phyloP scores from a whole-genome alignment of 306 rosid species.

The Hippophae rhamnoides region DNA sequence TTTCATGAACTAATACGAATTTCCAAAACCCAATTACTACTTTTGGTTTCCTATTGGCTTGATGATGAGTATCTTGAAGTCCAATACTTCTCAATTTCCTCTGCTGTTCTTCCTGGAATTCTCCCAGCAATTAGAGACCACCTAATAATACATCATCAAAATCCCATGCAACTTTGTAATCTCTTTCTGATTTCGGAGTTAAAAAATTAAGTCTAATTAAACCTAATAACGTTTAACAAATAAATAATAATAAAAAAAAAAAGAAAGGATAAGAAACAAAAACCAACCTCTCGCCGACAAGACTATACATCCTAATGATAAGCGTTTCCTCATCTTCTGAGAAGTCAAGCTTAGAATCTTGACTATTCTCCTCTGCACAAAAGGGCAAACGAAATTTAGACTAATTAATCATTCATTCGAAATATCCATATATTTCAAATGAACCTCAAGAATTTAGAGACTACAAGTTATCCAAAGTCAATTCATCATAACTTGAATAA shows the following conservation, averaged over 20 bases:
- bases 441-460: background rate
- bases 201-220: too few species aligned
- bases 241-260: too few species aligned
- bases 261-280: background rate
- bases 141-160: slow-evolving; percentile 21
- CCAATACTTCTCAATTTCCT: slow-evolving; percentile 84
- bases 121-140: slow-evolving; percentile 95
- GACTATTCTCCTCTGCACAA: slow-evolving; percentile 35
- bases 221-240: too few species aligned
- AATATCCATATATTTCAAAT: background rate
- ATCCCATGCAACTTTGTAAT: background rate
- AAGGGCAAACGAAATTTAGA: background rate
- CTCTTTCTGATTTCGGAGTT: slow-evolving; percentile 10
- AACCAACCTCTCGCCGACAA: slow-evolving; percentile 76
- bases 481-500: background rate
- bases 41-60: slow-evolving; percentile 29
- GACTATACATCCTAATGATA: slow-evolving; percentile 66
- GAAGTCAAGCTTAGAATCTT: slow-evolving; percentile 46
- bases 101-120: slow-evolving; percentile 95
- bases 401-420: too few species aligned
- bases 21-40: too few species aligned
- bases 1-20: too few species aligned
- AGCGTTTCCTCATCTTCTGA: slow-evolving; percentile 86
- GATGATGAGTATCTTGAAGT: slow-evolving; percentile 58
- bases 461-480: background rate